phyloP scores from a whole-genome alignment of 345 rosid species.

The Alliaria petiolata region DNA sequence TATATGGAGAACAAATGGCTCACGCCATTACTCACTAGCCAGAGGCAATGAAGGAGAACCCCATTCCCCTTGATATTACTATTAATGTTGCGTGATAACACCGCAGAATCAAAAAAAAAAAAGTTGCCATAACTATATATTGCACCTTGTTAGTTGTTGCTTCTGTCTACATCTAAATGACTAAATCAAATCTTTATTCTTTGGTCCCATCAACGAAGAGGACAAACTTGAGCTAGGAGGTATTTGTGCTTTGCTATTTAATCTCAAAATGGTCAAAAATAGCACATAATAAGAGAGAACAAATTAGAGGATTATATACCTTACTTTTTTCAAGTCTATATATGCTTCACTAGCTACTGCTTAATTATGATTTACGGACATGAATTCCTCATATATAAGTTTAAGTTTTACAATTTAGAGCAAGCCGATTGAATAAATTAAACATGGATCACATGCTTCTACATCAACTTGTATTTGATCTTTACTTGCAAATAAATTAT shows the following conservation, averaged over 20 bases:
- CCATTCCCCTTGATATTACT: background rate
- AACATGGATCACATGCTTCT: background rate
- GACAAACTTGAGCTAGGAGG: background rate
- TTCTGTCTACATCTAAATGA: background rate
- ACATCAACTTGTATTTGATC: background rate
- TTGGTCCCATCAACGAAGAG: background rate
- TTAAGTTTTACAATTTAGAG: background rate
- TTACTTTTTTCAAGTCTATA: background rate
- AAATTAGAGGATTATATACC: too few relatives aligned
- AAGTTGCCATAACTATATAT: background rate
- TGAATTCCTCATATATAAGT: background rate
- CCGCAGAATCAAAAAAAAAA: background rate
- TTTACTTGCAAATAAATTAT: background rate
- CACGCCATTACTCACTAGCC: background rate
- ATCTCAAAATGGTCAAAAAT: background rate
- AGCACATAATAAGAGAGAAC: too few relatives aligned
- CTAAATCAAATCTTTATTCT: background rate
- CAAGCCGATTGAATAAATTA: background rate
- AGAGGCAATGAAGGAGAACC: background rate
- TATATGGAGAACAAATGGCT: slow-evolving; percentile 20
- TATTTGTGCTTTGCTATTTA: background rate
- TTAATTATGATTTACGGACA: background rate
- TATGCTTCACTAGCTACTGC: too few relatives aligned
- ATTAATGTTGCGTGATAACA: background rate
- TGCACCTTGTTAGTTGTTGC: background rate